Conservation (phyloP, 2,329 filamentous ascomycete genomes). For the Clonostachys solani region DNA sequence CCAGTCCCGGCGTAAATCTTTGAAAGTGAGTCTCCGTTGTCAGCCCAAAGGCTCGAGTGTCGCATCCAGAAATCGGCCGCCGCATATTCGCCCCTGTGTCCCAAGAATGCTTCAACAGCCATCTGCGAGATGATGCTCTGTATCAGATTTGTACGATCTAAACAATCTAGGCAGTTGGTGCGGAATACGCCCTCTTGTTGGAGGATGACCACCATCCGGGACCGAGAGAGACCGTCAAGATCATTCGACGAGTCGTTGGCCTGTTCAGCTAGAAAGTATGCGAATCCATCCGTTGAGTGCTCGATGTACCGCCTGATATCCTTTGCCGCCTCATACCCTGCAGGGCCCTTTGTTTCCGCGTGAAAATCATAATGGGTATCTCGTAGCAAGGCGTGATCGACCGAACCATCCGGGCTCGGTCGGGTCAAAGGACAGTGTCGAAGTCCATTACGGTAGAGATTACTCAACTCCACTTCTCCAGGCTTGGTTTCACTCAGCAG, state of each 20-base stretch:
- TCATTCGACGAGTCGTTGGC: slow-evolving; percentile 47
- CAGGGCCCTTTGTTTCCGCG: slow-evolving; percentile 81
- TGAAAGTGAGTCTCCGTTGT: slow-evolving; percentile 91
- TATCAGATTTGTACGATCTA: slow-evolving; percentile 93
- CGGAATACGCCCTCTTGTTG: slow-evolving; percentile 95
- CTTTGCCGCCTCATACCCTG: slow-evolving; percentile 86
- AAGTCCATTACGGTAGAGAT: slow-evolving; percentile 75
- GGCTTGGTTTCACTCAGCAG: slow-evolving; percentile 86
- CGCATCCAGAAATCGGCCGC: slow-evolving; percentile 84
- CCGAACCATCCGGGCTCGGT: slow-evolving; percentile 45
- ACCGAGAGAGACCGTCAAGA: slow-evolving; percentile 17
- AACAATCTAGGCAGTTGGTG: slow-evolving; percentile 92
- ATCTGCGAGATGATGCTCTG: slow-evolving; percentile 95
- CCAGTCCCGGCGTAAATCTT: slow-evolving; percentile 97
- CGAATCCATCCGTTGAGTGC: slow-evolving; percentile 78
- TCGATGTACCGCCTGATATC: slow-evolving; percentile 77
- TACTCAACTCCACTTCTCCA: slow-evolving; percentile 79
- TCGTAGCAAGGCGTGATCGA: slow-evolving; percentile 70
- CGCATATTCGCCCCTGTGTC: slow-evolving; percentile 65
- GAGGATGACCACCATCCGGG: slow-evolving; percentile 64
- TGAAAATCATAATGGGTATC: slow-evolving; percentile 95
- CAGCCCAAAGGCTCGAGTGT: slow-evolving; percentile 92
- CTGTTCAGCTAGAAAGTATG: slow-evolving; percentile 84
- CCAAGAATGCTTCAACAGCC: slow-evolving; percentile 81
- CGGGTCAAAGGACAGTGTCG: slow-evolving; percentile 67